phyloP scores from a whole-genome alignment of 176 grass and related monocot genomes.

The Oryza coarctata region DNA sequence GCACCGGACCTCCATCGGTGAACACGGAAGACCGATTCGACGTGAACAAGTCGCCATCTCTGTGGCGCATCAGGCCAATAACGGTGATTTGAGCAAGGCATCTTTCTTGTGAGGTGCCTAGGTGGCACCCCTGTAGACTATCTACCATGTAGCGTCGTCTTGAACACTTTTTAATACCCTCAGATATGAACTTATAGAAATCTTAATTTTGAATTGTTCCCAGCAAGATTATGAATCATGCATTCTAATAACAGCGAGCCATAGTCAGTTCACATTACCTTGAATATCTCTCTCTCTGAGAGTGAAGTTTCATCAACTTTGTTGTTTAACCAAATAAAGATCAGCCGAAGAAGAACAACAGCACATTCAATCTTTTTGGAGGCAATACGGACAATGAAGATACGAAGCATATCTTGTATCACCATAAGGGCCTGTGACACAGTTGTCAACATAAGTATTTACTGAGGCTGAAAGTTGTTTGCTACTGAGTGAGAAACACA shows the following conservation, averaged over 20 bases:
- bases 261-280: conserved; percentile 44
- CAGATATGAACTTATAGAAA: background rate
- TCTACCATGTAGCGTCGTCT: background rate
- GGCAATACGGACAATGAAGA: conserved; percentile 82
- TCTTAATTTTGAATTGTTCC: background rate
- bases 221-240: background rate
- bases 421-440: conserved; percentile 66
- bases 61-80: background rate
- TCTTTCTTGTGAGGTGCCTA: background rate
- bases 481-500: conserved; percentile 20
- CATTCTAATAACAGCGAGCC: background rate
- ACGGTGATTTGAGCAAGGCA: background rate
- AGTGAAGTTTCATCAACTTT: conserved; percentile 62
- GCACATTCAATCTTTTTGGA: conserved; percentile 80
- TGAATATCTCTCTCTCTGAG: conserved; percentile 72
- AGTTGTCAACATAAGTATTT: conserved; percentile 26
- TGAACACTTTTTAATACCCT: background rate
- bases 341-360: conserved; percentile 74
- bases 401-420: conserved; percentile 95
- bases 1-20: no score
- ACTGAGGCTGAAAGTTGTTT: conserved; percentile 7
- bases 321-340: conserved; percentile 75
- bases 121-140: background rate
- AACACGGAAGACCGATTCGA: no score
- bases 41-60: no score